Evolutionary conservation across 805 yeast genomes (phyloP).

Genomic region (Naumovozyma castellii): DNA sequence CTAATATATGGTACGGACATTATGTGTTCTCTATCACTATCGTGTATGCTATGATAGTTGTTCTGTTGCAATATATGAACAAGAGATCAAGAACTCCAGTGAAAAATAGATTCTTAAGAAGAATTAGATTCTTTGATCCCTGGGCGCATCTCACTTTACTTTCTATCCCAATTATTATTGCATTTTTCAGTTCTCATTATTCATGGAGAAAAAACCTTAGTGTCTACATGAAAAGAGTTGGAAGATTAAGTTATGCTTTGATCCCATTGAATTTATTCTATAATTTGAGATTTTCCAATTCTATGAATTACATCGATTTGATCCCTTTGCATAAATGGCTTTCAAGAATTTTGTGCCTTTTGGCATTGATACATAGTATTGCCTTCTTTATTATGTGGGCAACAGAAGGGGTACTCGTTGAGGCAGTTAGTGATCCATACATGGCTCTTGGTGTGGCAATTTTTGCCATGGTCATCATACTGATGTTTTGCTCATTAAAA

Average conservation of each 20-base stretch:
- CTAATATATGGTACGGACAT: constrained; percentile 55
- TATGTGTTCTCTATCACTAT: constrained; percentile 36
- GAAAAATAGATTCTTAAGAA: constrained; percentile 28
- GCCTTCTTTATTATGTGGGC: constrained; percentile 46
- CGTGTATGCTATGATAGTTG: constrained; percentile 22
- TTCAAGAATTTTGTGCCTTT: constrained; percentile 44
- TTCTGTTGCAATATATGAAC: constrained; percentile 29
- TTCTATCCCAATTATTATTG: constrained; percentile 26
- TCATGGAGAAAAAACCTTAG: constrained; percentile 21
- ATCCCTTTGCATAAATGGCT: constrained; percentile 63
- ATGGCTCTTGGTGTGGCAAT: constrained; percentile 49
- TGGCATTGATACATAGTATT: constrained; percentile 41
- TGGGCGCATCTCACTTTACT: constrained; percentile 30
- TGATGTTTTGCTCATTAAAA: constrained; percentile 39
- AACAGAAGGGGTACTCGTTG: constrained; percentile 25
- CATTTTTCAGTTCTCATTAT: constrained; percentile 27
- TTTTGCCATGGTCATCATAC: constrained; percentile 28
- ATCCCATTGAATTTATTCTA: constrained; percentile 49
- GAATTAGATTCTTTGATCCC: constrained; percentile 32
- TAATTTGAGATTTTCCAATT: constrained; percentile 35
- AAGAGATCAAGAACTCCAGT: constrained; percentile 29
- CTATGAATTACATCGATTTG: constrained; percentile 39
- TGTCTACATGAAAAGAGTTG: constrained; percentile 43
- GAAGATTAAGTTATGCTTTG: constrained; percentile 50
- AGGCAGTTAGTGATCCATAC: constrained; percentile 18